phyloP scores from a whole-genome alignment of 805 yeast genomes.

The Candida boidinii region DNA sequence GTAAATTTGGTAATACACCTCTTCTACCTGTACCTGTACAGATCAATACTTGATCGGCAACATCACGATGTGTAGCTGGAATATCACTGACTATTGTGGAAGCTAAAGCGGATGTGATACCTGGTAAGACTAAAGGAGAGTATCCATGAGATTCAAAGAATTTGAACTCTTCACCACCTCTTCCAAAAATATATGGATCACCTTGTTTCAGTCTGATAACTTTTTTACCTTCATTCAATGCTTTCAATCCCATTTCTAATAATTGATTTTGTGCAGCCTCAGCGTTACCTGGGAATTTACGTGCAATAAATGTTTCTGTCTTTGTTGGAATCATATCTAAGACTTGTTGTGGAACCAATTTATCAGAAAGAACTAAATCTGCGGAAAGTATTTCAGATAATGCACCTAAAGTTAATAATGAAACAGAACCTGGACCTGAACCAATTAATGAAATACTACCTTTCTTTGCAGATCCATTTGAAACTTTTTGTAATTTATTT shows the following conservation, averaged over 20 bases:
- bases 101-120: slow-evolving; percentile 82
- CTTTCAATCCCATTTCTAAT: slow-evolving; percentile 60
- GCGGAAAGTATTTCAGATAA: slow-evolving; percentile 72
- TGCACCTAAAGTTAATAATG: slow-evolving; percentile 80
- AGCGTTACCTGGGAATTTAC: slow-evolving; percentile 95
- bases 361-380: slow-evolving; percentile 81
- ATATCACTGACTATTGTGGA: slow-evolving; percentile 77
- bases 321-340: slow-evolving; percentile 70
- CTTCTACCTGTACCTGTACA: slow-evolving; percentile 93
- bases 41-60: slow-evolving; percentile 84
- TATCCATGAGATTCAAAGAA: slow-evolving; percentile 64
- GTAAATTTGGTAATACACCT: slow-evolving; percentile 73
- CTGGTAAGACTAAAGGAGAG: slow-evolving; percentile 71
- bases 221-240: slow-evolving; percentile 53
- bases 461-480: slow-evolving; percentile 7
- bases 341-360: slow-evolving; percentile 84
- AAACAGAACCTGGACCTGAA: slow-evolving; percentile 86
- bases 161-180: slow-evolving; percentile 88
- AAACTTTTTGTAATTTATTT: not conserved
- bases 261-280: slow-evolving; percentile 87
- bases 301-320: slow-evolving; percentile 76
- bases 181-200: slow-evolving; percentile 92
- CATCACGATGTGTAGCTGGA: slow-evolving; percentile 88
- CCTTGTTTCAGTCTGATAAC: slow-evolving; percentile 94
- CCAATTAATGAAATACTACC: slow-evolving; percentile 83